A percentile compares a stretch with the other conserved stretches of the same genome.
Evolutionary conservation across 192 early-diverging fungal genomes (phyloP).

Genomic region (Coemansia furcata): DNA sequence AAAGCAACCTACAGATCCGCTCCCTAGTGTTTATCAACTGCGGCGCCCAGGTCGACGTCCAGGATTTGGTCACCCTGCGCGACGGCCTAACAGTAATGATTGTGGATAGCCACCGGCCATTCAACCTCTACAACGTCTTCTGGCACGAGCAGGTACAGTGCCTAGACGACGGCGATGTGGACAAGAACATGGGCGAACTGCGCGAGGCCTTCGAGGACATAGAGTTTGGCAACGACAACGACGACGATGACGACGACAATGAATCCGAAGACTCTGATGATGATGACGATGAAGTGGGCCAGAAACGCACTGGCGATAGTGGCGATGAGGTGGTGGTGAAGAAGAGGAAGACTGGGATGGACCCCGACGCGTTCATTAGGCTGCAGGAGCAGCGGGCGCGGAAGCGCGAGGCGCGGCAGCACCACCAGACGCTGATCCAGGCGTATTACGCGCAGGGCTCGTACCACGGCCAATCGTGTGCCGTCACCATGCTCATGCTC

Average conservation of each 20-base stretch:
- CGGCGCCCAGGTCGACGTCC: conserved; percentile 75
- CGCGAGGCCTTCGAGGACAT: conserved; percentile 63
- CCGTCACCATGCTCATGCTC: conserved; percentile 70
- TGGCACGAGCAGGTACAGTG: conserved; percentile 75
- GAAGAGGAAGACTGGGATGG: conserved; percentile 24
- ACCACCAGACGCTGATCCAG: conserved; percentile 55
- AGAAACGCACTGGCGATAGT: not conserved
- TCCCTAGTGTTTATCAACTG: conserved; percentile 83
- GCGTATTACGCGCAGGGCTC: conserved; percentile 82
- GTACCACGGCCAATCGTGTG: conserved; percentile 72
- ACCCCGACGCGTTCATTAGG: conserved; percentile 52
- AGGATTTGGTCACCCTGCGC: conserved; percentile 58
- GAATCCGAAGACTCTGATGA: conserved; percentile 6
- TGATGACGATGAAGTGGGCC: conserved; percentile 4
- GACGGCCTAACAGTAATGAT: conserved; percentile 70
- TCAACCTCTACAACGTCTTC: conserved; percentile 81
- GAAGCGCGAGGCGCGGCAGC: conserved; percentile 32
- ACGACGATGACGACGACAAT: conserved; percentile 11
- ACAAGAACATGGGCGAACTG: conserved; percentile 62
- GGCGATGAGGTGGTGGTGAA: not conserved
- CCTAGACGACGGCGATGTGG: conserved; percentile 83
- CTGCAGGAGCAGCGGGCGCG: conserved; percentile 35
- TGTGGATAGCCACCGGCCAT: conserved; percentile 85
- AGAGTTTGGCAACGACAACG: conserved; percentile 30
- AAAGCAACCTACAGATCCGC: conserved; percentile 59